These are phyloP conservation scores for Mrakiaceae sp. DNA, from an alignment of 1,284 basidiomycete genomes.

Conservation along the genomic window DNA sequence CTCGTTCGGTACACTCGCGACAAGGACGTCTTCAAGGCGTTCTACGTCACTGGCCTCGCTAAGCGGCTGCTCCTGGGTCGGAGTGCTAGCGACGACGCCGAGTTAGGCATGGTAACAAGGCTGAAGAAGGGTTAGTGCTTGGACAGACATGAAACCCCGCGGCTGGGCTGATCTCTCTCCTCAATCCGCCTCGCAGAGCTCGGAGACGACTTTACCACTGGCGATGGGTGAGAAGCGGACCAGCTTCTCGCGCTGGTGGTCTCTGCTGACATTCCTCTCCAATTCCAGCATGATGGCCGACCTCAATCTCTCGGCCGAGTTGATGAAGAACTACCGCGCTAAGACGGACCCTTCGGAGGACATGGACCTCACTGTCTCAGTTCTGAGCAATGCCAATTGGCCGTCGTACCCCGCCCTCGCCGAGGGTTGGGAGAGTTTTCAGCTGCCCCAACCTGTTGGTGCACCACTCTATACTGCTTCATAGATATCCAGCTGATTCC, in stretches of 20 bases:
- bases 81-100: constrained; percentile 83
- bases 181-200: constrained; percentile 24
- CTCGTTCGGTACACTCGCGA: constrained; percentile 77
- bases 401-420: constrained; percentile 34
- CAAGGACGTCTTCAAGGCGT: constrained; percentile 87
- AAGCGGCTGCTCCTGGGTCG: constrained; percentile 77
- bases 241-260: too few relatives aligned
- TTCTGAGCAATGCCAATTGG: constrained; percentile 47
- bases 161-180: background rate
- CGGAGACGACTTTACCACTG: constrained; percentile 37
- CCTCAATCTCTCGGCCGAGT: constrained; percentile 33
- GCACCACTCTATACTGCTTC: background rate
- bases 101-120: constrained; percentile 76
- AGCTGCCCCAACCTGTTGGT: constrained; percentile 15
- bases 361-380: constrained; percentile 41
- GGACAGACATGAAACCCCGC: too few relatives aligned
- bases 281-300: constrained; percentile 36
- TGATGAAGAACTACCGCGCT: constrained; percentile 38
- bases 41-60: constrained; percentile 81
- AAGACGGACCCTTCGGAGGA: constrained; percentile 29
- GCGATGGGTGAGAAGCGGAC: constrained; percentile 23
- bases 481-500: too few relatives aligned
- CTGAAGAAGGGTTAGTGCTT: constrained; percentile 62
- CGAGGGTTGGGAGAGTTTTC: constrained; percentile 21
- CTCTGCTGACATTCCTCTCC: background rate